Percentiles rank a stretch among this genome's conserved stretches.
Evolutionary conservation across 495 filamentous ascomycete species (phyloP).

Genomic region (Penicillium flavigenum): DNA sequence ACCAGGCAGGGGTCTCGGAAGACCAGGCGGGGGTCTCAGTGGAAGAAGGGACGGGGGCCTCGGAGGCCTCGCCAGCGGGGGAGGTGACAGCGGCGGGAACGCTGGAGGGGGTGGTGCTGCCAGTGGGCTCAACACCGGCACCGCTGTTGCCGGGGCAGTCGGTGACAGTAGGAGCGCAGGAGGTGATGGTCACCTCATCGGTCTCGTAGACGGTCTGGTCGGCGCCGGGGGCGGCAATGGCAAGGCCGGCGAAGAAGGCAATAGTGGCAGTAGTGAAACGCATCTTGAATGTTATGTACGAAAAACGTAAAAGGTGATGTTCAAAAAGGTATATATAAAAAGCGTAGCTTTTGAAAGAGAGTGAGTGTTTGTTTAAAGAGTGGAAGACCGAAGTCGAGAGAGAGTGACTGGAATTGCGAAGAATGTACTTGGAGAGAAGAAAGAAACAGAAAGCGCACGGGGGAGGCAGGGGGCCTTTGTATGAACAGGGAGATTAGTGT

Average conservation of each 20-base stretch:
- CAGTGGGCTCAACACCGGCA: slow-evolving; percentile 21
- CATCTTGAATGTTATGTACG: slow-evolving; percentile 49
- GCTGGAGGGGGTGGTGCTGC: slow-evolving; percentile 13
- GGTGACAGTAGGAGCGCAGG: slow-evolving; percentile 59
- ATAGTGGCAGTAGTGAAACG: slow-evolving; percentile 52
- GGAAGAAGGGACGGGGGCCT: slow-evolving; percentile 14
- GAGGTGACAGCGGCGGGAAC: slow-evolving; percentile 20
- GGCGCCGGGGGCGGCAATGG: slow-evolving; percentile 39
- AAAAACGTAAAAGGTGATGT: slow-evolving; percentile 41
- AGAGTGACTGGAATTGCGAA: slow-evolving; percentile 40
- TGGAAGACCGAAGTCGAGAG: slow-evolving; percentile 58
- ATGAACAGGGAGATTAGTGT: slow-evolving; percentile 47
- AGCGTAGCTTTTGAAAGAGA: slow-evolving; percentile 42
- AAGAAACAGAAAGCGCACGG: slow-evolving; percentile 26
- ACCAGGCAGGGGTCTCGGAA: slow-evolving; percentile 9
- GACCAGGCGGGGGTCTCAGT: slow-evolving; percentile 14
- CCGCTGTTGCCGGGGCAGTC: slow-evolving; percentile 50
- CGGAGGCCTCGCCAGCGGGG: slow-evolving; percentile 12
- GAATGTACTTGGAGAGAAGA: slow-evolving; percentile 42
- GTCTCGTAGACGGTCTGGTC: slow-evolving; percentile 54
- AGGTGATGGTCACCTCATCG: slow-evolving; percentile 56
- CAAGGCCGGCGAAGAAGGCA: slow-evolving; percentile 52
- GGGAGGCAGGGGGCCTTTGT: slow-evolving; percentile 43
- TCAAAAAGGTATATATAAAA: slow-evolving; percentile 24
- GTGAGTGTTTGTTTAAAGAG: slow-evolving; percentile 48